These are phyloP conservation scores for Tolypocladium tropicale DNA, from an alignment of 2,329 filamentous ascomycete species.

Conservation along the genomic window DNA sequence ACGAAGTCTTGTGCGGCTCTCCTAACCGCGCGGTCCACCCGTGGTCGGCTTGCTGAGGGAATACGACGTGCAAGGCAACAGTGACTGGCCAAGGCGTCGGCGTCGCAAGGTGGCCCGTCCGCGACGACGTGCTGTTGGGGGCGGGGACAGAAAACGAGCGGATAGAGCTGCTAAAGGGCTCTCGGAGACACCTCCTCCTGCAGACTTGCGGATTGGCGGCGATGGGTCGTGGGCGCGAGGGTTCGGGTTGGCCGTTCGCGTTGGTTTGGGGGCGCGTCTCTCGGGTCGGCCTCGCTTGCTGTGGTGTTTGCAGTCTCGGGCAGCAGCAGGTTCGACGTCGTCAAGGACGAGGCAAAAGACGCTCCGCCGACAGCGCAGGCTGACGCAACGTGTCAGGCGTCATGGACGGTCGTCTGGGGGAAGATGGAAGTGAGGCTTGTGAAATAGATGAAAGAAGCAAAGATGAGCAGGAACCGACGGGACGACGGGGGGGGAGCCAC, in stretches of 20 bases:
- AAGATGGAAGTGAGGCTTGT: background rate
- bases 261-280: no score
- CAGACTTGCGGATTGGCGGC: background rate
- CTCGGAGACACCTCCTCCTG: background rate
- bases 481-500: background rate
- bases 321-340: background rate
- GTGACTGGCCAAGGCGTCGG: background rate
- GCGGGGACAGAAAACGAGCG: no score
- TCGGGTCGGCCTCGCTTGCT: no score
- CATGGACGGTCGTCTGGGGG: background rate
- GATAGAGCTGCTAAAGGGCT: no score
- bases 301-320: no score
- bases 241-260: background rate
- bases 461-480: constrained; percentile 4
- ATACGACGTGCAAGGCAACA: background rate
- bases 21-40: background rate
- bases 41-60: background rate
- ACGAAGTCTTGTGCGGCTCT: background rate
- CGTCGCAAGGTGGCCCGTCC: no score
- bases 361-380: background rate
- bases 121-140: background rate
- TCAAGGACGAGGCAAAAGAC: background rate
- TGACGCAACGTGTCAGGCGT: background rate
- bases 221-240: background rate
- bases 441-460: constrained; percentile 9